A percentile compares a stretch with the other conserved stretches of the same genome.
Evolutionary conservation across 345 rosid species (phyloP).

Genomic region (Gossypium ekmanianum): DNA sequence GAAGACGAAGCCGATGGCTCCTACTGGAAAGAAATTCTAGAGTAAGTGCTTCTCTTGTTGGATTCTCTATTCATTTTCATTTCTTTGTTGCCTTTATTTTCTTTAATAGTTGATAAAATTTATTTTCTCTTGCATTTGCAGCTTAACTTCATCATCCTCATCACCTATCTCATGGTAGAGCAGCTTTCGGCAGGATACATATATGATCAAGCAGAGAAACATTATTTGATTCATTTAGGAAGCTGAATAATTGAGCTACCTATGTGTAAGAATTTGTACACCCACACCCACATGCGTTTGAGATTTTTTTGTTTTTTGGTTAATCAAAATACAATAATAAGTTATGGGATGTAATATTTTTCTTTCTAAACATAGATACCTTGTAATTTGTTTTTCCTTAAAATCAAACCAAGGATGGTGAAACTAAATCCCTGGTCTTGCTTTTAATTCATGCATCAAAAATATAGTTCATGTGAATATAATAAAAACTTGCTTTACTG

Average conservation of each 20-base stretch:
- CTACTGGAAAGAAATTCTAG: slow-evolving; percentile 66
- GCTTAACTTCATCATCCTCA: slow-evolving; percentile 35
- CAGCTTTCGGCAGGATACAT: not conserved
- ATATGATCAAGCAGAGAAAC: not conserved
- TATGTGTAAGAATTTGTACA: slow-evolving; percentile 8
- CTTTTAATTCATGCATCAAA: not conserved
- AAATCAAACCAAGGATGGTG: not conserved
- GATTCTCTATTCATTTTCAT: not conserved
- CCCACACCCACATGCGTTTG: not conserved
- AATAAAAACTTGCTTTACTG: not conserved
- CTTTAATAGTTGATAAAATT: not conserved
- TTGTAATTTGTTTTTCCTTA: not conserved
- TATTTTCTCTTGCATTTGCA: slow-evolving; percentile 22
- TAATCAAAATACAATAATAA: not conserved
- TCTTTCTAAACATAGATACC: not conserved
- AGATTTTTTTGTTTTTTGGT: not conserved
- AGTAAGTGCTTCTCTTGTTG: slow-evolving; percentile 29
- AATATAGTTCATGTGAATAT: not conserved
- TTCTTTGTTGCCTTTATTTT: not conserved
- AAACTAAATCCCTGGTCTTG: not conserved
- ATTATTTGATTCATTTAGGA: slow-evolving; percentile 18
- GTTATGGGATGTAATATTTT: not conserved
- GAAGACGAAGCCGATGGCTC: slow-evolving; percentile 54
- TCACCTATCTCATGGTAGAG: slow-evolving; percentile 41
- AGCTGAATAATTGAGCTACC: slow-evolving; percentile 15